These are phyloP conservation scores for Hyphopichia homilentoma DNA, from an alignment of 805 yeast species.

Conservation along the genomic window DNA sequence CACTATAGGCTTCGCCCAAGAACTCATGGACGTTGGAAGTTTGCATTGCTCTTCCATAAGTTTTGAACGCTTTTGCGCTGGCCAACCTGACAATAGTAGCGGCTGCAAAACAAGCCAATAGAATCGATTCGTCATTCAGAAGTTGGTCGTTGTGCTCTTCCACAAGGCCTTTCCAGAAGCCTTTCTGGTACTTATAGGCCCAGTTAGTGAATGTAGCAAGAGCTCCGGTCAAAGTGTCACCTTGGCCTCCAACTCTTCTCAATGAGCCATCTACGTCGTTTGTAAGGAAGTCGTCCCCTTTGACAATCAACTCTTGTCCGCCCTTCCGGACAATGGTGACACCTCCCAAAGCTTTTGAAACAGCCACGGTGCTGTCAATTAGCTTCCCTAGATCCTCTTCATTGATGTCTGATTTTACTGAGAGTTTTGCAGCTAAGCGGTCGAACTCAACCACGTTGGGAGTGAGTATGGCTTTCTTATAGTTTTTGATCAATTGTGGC, in stretches of 20 bases:
- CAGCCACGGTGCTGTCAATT: constrained; percentile 27
- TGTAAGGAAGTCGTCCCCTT: constrained; percentile 39
- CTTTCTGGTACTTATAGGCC: constrained; percentile 60
- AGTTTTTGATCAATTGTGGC: constrained; percentile 53
- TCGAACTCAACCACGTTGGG: constrained; percentile 87
- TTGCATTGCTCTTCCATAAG: constrained; percentile 74
- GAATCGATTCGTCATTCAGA: constrained; percentile 22
- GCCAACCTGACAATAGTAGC: constrained; percentile 63
- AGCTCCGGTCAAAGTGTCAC: constrained; percentile 86
- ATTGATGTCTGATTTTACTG: constrained; percentile 24
- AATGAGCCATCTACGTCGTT: constrained; percentile 58
- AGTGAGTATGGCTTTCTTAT: constrained; percentile 65
- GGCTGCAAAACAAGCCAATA: constrained; percentile 71
- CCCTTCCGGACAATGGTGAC: constrained; percentile 78
- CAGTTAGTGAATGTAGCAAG: constrained; percentile 81
- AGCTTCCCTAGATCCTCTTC: constrained; percentile 14
- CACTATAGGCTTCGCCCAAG: constrained; percentile 61
- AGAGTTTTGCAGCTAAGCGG: constrained; percentile 55
- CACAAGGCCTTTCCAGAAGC: constrained; percentile 47
- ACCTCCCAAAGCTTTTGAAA: constrained; percentile 52
- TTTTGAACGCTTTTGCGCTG: constrained; percentile 58
- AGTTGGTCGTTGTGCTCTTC: constrained; percentile 29
- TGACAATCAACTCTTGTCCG: constrained; percentile 55
- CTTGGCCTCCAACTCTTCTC: constrained; percentile 94
- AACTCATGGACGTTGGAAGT: constrained; percentile 74